A percentile compares a stretch with the other conserved stretches of the same genome.
Evolutionary conservation across 2,329 filamentous ascomycete species (phyloP).

Genomic region (Colletotrichum caudatum): DNA sequence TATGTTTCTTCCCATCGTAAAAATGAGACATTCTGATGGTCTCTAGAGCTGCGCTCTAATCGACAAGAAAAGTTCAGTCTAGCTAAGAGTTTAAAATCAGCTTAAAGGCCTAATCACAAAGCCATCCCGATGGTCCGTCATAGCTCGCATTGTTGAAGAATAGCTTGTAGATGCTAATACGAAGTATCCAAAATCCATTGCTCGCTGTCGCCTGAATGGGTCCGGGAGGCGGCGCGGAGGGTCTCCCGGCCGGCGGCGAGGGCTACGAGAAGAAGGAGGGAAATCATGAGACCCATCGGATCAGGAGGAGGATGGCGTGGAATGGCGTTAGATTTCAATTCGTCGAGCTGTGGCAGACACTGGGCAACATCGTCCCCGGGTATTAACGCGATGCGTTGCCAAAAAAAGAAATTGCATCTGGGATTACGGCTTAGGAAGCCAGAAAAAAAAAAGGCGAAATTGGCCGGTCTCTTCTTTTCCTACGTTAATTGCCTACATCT

Average conservation of each 20-base stretch:
- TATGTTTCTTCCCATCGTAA: not conserved
- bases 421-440: not conserved
- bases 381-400: not conserved
- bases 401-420: constrained; percentile 3
- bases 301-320: not conserved
- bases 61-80: not conserved
- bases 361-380: not conserved
- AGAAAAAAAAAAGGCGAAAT: not conserved
- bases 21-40: fast-evolving
- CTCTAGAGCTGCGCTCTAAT: not conserved
- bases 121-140: not conserved
- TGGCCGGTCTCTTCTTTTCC: not conserved
- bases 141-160: not conserved
- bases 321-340: not conserved
- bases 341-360: not conserved
- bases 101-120: not conserved
- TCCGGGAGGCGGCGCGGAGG: no score
- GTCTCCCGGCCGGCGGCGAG: no score
- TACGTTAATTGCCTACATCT: not conserved
- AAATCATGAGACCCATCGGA: not conserved
- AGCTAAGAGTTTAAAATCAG: not conserved
- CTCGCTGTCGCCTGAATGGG: not conserved
- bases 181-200: not conserved
- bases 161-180: not conserved
- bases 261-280: no score